A percentile compares a stretch with the other conserved stretches of the same genome.
phyloP scores from a whole-genome alignment of 2,329 filamentous ascomycete genomes.

The Triangularia setosa region DNA sequence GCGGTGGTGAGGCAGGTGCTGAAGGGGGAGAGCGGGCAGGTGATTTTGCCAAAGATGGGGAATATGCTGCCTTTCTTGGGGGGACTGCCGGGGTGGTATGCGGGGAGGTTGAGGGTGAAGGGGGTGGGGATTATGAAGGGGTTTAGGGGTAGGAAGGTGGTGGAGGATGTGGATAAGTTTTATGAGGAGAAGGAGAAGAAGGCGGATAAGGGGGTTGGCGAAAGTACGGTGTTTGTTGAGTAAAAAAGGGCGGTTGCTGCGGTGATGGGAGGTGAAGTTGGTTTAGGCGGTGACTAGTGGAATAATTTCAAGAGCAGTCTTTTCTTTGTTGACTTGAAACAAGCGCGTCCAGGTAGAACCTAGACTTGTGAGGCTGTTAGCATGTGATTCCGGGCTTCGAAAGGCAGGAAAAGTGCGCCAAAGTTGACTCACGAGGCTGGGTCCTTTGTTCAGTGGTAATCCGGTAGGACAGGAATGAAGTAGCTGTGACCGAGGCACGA shows the following conservation, averaged over 20 bases:
- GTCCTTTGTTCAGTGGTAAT: neutral
- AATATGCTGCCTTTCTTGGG: slow-evolving; percentile 42
- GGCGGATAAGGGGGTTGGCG: neutral
- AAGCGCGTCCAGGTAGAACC: neutral
- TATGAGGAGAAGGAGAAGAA: neutral
- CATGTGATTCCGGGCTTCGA: neutral
- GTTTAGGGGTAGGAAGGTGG: slow-evolving; percentile 46
- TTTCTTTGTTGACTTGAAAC: neutral
- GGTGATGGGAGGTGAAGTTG: neutral
- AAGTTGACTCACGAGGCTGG: neutral
- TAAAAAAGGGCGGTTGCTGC: neutral
- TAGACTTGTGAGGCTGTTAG: neutral
- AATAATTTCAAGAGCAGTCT: neutral
- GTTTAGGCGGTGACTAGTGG: neutral
- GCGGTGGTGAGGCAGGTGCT: slow-evolving; percentile 58
- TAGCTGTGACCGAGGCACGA: neutral
- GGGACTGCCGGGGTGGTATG: slow-evolving; percentile 60
- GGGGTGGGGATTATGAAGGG: slow-evolving; percentile 40
- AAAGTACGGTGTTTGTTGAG: neutral
- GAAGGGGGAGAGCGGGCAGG: slow-evolving; percentile 51
- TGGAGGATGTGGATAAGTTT: slow-evolving; percentile 38
- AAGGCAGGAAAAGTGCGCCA: neutral
- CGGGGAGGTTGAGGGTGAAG: slow-evolving; percentile 47
- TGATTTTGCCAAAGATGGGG: slow-evolving; percentile 50
- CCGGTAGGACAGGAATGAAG: neutral